phyloP scores from a whole-genome alignment of 345 rosid species.

The Aethionema arabicum region DNA sequence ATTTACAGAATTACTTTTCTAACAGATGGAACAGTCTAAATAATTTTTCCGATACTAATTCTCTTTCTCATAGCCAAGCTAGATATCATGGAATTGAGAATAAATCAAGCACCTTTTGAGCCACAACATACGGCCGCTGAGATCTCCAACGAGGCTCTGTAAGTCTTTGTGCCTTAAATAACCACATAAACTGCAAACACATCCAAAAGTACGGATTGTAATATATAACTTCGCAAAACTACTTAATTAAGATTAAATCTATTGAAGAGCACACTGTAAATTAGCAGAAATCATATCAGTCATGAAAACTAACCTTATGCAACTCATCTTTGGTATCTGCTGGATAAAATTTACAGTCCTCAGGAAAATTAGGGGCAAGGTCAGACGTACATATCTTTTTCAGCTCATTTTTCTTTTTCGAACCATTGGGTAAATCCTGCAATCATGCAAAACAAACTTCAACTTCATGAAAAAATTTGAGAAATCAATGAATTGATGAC shows the following conservation, averaged over 20 bases:
- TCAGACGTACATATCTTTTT: constrained; percentile 67
- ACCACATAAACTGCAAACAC: constrained; percentile 74
- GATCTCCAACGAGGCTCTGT: constrained; percentile 85
- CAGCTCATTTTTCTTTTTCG: constrained; percentile 58
- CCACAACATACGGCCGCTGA: constrained; percentile 73
- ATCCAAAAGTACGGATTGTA: constrained; percentile 11
- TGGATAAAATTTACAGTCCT: constrained; percentile 79
- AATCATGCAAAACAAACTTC: constrained; percentile 22
- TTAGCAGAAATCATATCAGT: background rate
- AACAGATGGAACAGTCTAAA: background rate
- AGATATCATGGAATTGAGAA: constrained; percentile 3
- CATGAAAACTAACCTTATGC: constrained; percentile 64
- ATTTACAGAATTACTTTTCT: background rate
- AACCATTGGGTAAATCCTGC: constrained; percentile 73
- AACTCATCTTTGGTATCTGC: constrained; percentile 90
- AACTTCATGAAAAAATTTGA: background rate
- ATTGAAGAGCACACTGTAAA: background rate
- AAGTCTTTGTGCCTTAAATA: constrained; percentile 82
- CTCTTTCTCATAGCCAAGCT: background rate
- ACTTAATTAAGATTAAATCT: background rate
- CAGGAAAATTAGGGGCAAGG: constrained; percentile 77
- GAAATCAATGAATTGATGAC: constrained; percentile 6
- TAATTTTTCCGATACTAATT: background rate
- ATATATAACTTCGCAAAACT: background rate
- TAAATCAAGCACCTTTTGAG: constrained; percentile 58